Base-by-base conservation (phyloP, 2,329 filamentous ascomycete species). In the Didymella pomorum region DNA sequence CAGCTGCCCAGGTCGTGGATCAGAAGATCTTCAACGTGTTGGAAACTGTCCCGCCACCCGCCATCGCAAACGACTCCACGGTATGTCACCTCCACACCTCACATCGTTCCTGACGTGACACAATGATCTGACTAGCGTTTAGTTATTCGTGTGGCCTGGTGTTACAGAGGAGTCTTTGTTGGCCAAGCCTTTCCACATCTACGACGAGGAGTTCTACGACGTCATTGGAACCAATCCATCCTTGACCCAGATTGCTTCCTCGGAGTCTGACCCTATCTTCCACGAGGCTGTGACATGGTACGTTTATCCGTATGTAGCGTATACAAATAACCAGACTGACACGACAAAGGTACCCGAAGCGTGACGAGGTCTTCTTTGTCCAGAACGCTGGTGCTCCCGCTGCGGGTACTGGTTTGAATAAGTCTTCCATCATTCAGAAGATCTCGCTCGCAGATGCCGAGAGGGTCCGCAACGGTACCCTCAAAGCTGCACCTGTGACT, bases 201-300 rank as follows among this genome's bases (percentile, higher is more conserved):
- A 67, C 47, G 67, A 69, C n/a, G 60, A 67, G 14, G 67, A 69
- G 31, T 69, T 69, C 25, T 67, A 63, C 42, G 64, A 69, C 49
- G 67, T 69, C 18, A 69, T 69, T 55, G 67, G 67, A 41, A 48
- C 57, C 8, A 56, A 66, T 33, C 67, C 67, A 7, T 67, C 65
- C 20, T 52, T 69, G 56, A 68, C 67, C 18, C 52, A 58, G 35
- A 69, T 69, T 29, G 67, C 67, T 8, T 61, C 65, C 21, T 69
- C 67, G 10, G 62, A 61, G 9, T 61, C 64, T 10, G 67, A 69
- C 18, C 67, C 67, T 16, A 63, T 69, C 49, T 69, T 69, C 51
- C 67, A 69, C 35, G 67, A 69, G 47, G 67, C 67, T 18, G 67
- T 69, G 16, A 67, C 64, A 14, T 69, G 67, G 67, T 68, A 59